phyloP scores from a whole-genome alignment of 495 filamentous ascomycete genomes.

The Podospora pseudopauciseta region DNA sequence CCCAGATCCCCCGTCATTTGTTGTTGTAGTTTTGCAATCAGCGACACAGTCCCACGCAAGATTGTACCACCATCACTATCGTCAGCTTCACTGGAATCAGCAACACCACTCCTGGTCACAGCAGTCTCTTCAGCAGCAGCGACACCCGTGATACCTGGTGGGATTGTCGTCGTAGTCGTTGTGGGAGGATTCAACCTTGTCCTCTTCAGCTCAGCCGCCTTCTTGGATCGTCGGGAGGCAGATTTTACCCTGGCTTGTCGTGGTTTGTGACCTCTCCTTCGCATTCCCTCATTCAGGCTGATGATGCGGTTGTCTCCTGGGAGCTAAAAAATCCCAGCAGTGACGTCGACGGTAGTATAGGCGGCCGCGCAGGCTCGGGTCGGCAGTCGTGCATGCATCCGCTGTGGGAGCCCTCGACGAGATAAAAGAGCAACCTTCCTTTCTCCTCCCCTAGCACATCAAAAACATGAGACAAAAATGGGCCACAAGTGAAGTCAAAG shows the following conservation, averaged over 20 bases:
- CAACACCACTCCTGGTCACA: not conserved
- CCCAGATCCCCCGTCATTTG: constrained; percentile 26
- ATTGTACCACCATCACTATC: constrained; percentile 21
- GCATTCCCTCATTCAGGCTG: constrained; percentile 2
- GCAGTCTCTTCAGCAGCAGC: constrained; percentile 9
- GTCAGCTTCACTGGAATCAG: not conserved
- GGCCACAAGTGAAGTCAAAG: not conserved
- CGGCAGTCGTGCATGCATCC: constrained; percentile 15
- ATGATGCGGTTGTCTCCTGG: not conserved
- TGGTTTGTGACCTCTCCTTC: constrained; percentile 3
- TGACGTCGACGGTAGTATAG: constrained; percentile 16
- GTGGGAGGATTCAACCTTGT: not conserved
- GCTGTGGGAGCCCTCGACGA: not conserved
- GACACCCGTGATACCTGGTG: not conserved
- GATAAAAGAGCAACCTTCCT: not conserved
- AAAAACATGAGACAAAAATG: not conserved
- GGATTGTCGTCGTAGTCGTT: not conserved
- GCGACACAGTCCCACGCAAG: constrained; percentile 8
- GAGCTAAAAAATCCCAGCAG: not conserved
- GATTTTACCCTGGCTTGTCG: constrained; percentile 1
- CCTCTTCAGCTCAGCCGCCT: not conserved
- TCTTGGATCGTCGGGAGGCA: not conserved
- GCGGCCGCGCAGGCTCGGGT: constrained; percentile 15
- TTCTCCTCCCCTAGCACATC: not conserved
- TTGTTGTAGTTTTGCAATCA: constrained; percentile 20